These are phyloP conservation scores for Starmerella apis DNA, from an alignment of 805 yeast species.

Conservation along the genomic window DNA sequence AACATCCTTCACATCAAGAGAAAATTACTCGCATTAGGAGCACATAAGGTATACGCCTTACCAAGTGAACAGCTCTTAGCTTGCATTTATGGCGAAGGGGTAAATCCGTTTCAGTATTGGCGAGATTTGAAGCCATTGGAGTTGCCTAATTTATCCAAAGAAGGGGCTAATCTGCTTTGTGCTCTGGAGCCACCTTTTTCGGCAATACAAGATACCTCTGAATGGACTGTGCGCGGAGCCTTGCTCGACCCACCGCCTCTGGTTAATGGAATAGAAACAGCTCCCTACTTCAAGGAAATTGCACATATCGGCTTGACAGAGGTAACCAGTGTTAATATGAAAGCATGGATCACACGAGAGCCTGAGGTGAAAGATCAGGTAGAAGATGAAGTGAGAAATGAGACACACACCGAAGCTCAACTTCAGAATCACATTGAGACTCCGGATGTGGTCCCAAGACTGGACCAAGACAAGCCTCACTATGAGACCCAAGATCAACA, in stretches of 20 bases:
- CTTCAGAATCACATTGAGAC: background rate
- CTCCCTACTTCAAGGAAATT: conserved; percentile 13
- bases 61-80: conserved; percentile 16
- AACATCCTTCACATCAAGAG: conserved; percentile 8
- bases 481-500: no score
- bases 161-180: conserved; percentile 8
- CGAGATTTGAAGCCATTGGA: conserved; percentile 8
- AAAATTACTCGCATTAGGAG: conserved; percentile 15
- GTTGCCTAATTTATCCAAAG: background rate
- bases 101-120: conserved; percentile 18
- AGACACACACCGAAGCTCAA: background rate
- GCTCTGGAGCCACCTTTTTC: conserved; percentile 16
- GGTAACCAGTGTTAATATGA: conserved; percentile 1
- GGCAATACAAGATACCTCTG: conserved; percentile 5
- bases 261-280: background rate
- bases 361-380: no score
- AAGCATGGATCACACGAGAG: conserved; percentile 4
- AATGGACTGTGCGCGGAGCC: conserved; percentile 12
- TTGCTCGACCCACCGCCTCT: conserved; percentile 2
- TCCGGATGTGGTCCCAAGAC: background rate
- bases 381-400: no score
- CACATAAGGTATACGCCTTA: conserved; percentile 9
- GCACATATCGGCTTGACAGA: conserved; percentile 17
- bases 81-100: conserved; percentile 8
- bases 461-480: no score